Conservation (phyloP, 1,284 basidiomycete genomes). For the Fomitopsis pinicola region DNA sequence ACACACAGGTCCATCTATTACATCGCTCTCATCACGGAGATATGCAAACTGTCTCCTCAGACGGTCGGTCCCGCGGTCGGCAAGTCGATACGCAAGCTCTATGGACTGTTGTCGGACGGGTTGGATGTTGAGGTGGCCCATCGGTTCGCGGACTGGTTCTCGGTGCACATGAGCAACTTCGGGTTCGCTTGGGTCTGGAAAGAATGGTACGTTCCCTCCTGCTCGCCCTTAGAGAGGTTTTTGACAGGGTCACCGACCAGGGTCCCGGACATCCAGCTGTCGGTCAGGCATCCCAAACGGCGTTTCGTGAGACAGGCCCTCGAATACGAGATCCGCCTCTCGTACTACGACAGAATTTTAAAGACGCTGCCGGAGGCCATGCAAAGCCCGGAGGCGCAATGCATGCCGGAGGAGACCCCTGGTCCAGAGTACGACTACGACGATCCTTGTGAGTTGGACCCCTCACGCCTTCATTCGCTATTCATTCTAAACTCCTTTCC, state of each 20-base stretch:
- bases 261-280: slow-evolving; percentile 79
- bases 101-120: slow-evolving; percentile 70
- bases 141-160: slow-evolving; percentile 92
- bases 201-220: slow-evolving; percentile 73
- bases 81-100: slow-evolving; percentile 88
- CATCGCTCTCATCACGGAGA: slow-evolving; percentile 84
- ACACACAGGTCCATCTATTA: slow-evolving; percentile 84
- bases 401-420: slow-evolving; percentile 74
- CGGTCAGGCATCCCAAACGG: slow-evolving; percentile 77
- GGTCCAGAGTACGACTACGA: slow-evolving; percentile 86
- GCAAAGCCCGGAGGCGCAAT: slow-evolving; percentile 58
- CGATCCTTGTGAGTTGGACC: slow-evolving; percentile 36
- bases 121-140: slow-evolving; percentile 82
- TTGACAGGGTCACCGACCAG: slow-evolving; percentile 36
- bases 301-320: slow-evolving; percentile 86
- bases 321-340: slow-evolving; percentile 88
- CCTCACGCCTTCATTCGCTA: not conserved
- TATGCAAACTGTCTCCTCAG: slow-evolving; percentile 88
- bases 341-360: slow-evolving; percentile 91
- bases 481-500: not conserved
- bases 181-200: slow-evolving; percentile 99
- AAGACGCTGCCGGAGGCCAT: slow-evolving; percentile 86
- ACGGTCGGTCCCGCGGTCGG: slow-evolving; percentile 96
- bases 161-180: slow-evolving; percentile 96
- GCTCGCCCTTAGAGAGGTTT: not conserved